These are phyloP conservation scores for Wakefieldia striispora DNA, from an alignment of 768 basidiomycete species.

Conservation along the genomic window DNA sequence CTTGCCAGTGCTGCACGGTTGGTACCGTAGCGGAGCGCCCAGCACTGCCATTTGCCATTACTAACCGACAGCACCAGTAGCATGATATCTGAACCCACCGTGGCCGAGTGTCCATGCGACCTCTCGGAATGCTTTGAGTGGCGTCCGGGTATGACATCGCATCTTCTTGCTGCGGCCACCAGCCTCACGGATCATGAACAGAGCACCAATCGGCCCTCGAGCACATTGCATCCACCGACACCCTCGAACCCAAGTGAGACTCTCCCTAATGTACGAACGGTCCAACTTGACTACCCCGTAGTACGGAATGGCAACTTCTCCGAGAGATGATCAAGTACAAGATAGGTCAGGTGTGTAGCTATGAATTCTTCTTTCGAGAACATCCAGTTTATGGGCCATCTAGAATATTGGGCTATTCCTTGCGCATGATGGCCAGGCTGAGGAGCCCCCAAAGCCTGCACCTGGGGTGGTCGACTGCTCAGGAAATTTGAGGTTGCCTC, in stretches of 20 bases:
- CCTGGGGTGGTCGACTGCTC: constrained; percentile 27
- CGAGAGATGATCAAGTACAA: constrained; percentile 73
- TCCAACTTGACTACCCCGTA: constrained; percentile 28
- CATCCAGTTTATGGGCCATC: neutral
- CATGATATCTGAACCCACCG: constrained; percentile 17
- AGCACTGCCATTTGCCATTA: neutral
- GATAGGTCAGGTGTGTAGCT: constrained; percentile 53
- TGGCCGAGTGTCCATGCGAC: constrained; percentile 7
- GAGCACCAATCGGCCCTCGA: constrained; percentile 60
- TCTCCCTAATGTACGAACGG: neutral
- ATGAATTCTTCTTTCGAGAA: neutral
- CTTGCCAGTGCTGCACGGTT: too few relatives aligned
- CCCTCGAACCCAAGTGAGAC: constrained; percentile 49
- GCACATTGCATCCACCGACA: constrained; percentile 63
- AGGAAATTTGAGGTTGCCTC: constrained; percentile 68
- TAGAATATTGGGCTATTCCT: constrained; percentile 55
- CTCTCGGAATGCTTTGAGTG: constrained; percentile 42
- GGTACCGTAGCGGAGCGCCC: neutral
- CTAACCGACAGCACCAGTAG: neutral
- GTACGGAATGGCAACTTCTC: constrained; percentile 68
- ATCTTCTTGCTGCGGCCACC: neutral
- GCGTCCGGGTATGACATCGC: constrained; percentile 44
- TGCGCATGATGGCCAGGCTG: constrained; percentile 32
- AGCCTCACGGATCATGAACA: constrained; percentile 27
- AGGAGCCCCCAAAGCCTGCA: constrained; percentile 44